phyloP scores from a whole-genome alignment of 23 red algal genomes.

The Agarophyton chilense region DNA sequence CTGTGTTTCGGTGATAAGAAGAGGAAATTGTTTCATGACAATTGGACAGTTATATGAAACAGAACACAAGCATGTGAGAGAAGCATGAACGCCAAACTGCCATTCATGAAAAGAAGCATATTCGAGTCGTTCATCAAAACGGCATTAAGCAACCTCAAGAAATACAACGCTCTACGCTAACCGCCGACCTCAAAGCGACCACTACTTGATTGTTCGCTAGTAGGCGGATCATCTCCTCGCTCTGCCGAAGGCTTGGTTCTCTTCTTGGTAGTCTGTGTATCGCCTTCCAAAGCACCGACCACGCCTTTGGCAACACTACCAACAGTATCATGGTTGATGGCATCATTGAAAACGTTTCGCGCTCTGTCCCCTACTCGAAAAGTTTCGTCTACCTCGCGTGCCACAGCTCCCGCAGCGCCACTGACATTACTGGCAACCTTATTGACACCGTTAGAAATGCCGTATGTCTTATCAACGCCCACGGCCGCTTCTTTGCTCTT shows the following conservation, averaged over 20 bases:
- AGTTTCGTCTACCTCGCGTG: slow-evolving; percentile 70
- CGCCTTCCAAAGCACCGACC: slow-evolving; percentile 24
- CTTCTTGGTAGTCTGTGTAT: background rate
- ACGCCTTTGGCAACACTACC: slow-evolving; percentile 16
- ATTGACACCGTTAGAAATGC: slow-evolving; percentile 42
- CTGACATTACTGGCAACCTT: slow-evolving; percentile 40
- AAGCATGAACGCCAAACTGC: background rate
- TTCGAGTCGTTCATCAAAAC: background rate
- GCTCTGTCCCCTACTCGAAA: slow-evolving; percentile 55
- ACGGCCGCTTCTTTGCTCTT: slow-evolving; percentile 16
- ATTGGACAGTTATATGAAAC: too few species aligned
- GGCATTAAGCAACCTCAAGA: background rate
- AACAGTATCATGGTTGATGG: slow-evolving; percentile 36
- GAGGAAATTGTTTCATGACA: too few species aligned
- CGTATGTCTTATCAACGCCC: slow-evolving; percentile 42
- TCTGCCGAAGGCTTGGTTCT: slow-evolving; percentile 9
- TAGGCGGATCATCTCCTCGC: background rate
- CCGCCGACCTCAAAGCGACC: slow-evolving; percentile 4
- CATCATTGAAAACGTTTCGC: slow-evolving; percentile 25
- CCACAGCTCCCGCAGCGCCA: slow-evolving; percentile 36
- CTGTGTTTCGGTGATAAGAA: too few species aligned
- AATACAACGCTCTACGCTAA: background rate
- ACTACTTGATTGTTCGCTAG: background rate
- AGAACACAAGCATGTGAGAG: background rate
- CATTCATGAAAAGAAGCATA: background rate